Conservation (phyloP, 495 filamentous ascomycete genomes). For the Aspergillus indologenus region DNA sequence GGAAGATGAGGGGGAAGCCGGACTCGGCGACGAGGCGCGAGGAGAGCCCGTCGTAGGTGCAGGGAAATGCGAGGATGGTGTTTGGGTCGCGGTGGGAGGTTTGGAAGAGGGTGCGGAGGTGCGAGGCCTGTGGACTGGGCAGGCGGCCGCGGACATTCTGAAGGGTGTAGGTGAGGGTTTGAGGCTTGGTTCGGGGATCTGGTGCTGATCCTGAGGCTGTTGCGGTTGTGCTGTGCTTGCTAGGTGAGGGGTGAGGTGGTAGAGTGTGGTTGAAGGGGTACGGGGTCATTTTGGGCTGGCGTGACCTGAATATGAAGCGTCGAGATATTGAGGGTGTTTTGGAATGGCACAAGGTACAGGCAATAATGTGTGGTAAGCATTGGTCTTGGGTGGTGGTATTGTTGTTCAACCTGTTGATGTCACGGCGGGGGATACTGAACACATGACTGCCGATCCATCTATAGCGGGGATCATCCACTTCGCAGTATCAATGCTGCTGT, state of each 20-base stretch:
- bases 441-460: not conserved
- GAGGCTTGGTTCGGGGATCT: not conserved
- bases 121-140: constrained; percentile 33
- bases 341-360: too few species aligned
- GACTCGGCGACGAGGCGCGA: constrained; percentile 41
- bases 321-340: constrained; percentile 1
- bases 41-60: constrained; percentile 40
- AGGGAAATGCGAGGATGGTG: constrained; percentile 37
- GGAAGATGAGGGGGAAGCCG: constrained; percentile 40
- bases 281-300: constrained; percentile 17
- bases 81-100: constrained; percentile 32
- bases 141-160: constrained; percentile 29
- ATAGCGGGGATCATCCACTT: too few species aligned
- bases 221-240: too few species aligned
- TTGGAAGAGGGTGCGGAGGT: constrained; percentile 38
- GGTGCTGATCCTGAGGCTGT: too few species aligned
- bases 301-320: not conserved
- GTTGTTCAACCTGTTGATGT: constrained; percentile 1
- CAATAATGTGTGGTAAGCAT: too few species aligned
- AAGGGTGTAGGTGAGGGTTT: constrained; percentile 7
- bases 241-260: not conserved
- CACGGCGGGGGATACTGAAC: not conserved
- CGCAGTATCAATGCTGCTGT: too few species aligned
- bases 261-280: constrained; percentile 35
- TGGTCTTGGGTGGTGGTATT: too few species aligned